Evolutionary conservation across 129 eudicot genomes (phyloP).

Genomic region (Chrysanthemum makinoi): DNA sequence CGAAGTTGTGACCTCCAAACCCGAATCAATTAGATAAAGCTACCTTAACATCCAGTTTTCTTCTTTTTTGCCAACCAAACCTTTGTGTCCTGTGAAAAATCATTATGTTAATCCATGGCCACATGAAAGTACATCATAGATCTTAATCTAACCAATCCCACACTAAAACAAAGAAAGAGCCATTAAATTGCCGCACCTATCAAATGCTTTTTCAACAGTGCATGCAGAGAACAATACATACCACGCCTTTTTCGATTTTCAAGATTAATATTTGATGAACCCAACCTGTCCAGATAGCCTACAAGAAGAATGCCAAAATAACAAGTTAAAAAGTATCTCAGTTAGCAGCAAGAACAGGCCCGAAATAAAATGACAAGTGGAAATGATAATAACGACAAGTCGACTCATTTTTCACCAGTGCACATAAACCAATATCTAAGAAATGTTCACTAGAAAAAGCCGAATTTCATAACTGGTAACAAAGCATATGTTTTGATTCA

Average conservation of each 20-base stretch:
- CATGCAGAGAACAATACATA: slow-evolving; percentile 36
- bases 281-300: slow-evolving; percentile 98
- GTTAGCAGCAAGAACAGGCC: background rate
- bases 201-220: too few species aligned
- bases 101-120: background rate
- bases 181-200: too few species aligned
- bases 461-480: background rate
- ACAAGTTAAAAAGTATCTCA: background rate
- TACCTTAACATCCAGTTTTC: slow-evolving; percentile 64
- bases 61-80: slow-evolving; percentile 86
- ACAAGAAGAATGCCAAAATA: slow-evolving; percentile 26
- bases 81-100: slow-evolving; percentile 45
- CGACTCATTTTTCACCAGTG: background rate
- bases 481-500: background rate
- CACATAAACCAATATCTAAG: background rate
- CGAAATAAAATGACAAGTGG: background rate
- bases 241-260: slow-evolving; percentile 91
- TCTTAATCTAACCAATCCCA: too few species aligned
- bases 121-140: too few species aligned
- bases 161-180: background rate
- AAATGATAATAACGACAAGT: background rate
- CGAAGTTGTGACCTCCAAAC: slow-evolving; percentile 91
- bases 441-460: background rate
- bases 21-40: slow-evolving; percentile 91
- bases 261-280: slow-evolving; percentile 89